Evolutionary conservation across 495 filamentous ascomycete genomes (phyloP).

Genomic region (Choiromyces venosus): DNA sequence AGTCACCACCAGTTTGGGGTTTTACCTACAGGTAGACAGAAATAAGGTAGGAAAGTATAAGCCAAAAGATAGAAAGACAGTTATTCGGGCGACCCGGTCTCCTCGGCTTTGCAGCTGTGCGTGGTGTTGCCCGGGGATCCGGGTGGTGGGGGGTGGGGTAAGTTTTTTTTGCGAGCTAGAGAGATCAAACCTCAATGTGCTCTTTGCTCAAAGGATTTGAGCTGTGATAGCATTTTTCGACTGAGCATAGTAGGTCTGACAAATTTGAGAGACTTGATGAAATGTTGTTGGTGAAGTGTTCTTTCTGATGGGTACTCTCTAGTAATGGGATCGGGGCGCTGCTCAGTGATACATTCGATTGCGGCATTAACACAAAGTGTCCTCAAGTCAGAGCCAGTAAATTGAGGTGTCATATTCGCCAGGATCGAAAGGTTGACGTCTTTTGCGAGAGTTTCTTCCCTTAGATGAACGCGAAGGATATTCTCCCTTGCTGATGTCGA

Average conservation of each 20-base stretch:
- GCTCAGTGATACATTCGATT: conserved; percentile 9
- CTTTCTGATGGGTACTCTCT: background rate
- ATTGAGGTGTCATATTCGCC: conserved; percentile 18
- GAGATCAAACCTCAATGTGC: no score
- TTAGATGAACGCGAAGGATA: conserved; percentile 30
- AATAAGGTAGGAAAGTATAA: no score
- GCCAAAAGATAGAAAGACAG: no score
- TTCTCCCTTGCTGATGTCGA: background rate
- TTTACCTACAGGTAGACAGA: no score
- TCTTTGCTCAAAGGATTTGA: no score
- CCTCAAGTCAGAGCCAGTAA: conserved; percentile 38
- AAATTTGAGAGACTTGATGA: background rate
- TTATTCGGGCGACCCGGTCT: no score
- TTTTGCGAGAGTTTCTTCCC: conserved; percentile 16
- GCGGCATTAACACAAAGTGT: conserved; percentile 34
- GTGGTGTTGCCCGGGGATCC: no score
- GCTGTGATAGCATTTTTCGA: no score
- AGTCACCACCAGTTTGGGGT: no score
- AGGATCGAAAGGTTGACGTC: conserved; percentile 7
- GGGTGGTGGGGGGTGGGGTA: no score
- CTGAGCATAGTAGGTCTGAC: conserved; percentile 4
- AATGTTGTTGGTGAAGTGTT: background rate
- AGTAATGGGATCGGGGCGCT: background rate
- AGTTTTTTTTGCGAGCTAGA: no score
- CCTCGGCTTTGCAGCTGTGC: no score